Conservation (phyloP, 1,284 basidiomycete genomes). For the Irpex sp. region DNA sequence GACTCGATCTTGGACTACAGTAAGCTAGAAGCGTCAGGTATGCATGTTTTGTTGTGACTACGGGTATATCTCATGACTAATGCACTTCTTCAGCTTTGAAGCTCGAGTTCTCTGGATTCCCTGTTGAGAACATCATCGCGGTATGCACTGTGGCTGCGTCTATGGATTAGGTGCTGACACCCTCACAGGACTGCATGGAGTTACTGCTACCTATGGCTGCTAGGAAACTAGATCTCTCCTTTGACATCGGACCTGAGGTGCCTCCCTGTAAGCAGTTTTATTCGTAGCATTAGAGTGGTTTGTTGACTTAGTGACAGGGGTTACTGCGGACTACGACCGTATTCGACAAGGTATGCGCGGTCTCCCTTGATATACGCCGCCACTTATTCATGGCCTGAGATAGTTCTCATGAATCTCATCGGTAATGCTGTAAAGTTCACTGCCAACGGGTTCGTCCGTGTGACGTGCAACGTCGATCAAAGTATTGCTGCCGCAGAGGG, state of each 20-base stretch:
- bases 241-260: constrained; percentile 62
- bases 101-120: constrained; percentile 60
- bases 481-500: constrained; percentile 29
- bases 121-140: constrained; percentile 68
- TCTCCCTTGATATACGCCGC: not conserved
- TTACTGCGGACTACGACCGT: constrained; percentile 67
- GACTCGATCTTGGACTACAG: constrained; percentile 74
- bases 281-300: not conserved
- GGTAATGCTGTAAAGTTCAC: constrained; percentile 77
- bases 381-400: not conserved
- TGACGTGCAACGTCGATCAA: constrained; percentile 52
- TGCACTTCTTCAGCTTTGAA: constrained; percentile 47
- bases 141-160: constrained; percentile 32
- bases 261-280: constrained; percentile 46
- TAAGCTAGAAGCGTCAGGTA: constrained; percentile 69
- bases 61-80: not conserved
- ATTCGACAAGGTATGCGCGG: constrained; percentile 56
- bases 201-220: constrained; percentile 67
- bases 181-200: constrained; percentile 64
- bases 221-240: constrained; percentile 67
- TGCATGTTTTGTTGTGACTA: constrained; percentile 1
- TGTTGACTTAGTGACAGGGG: constrained; percentile 38
- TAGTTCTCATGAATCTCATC: constrained; percentile 72
- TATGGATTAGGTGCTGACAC: not conserved
- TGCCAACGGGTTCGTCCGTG: constrained; percentile 54